Percentiles rank a stretch among this genome's conserved stretches.
These are phyloP conservation scores for Psidium friedrichsthalianum DNA, from an alignment of 345 rosid species.

Conservation along the genomic window DNA sequence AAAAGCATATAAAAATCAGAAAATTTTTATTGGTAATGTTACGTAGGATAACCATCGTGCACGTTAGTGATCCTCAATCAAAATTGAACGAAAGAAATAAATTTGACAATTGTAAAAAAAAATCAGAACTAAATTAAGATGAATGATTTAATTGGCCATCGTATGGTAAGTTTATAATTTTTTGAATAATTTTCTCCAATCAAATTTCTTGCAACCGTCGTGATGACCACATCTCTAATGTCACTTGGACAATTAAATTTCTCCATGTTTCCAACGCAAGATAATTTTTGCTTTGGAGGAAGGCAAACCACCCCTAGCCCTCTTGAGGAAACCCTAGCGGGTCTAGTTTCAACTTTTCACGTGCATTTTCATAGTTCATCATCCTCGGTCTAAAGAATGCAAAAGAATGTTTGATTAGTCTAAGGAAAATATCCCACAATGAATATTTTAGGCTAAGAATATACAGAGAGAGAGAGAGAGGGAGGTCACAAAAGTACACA, in stretches of 20 bases:
- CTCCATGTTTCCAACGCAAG: not conserved
- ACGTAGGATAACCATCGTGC: no score
- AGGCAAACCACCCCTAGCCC: not conserved
- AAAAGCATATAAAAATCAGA: no score
- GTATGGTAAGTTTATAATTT: no score
- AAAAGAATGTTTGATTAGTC: not conserved
- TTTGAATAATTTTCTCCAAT: not conserved
- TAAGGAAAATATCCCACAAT: not conserved
- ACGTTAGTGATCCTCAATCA: no score
- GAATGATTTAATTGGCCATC: no score
- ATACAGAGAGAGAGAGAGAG: not conserved
- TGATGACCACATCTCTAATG: not conserved
- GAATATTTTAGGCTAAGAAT: not conserved
- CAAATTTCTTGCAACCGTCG: not conserved
- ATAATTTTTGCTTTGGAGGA: not conserved
- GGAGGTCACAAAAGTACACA: constrained; percentile 12
- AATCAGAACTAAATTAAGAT: no score
- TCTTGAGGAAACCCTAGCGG: not conserved
- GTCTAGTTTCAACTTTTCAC: not conserved
- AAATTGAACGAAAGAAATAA: no score
- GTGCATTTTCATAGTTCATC: not conserved
- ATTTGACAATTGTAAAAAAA: no score
- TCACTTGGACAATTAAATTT: not conserved
- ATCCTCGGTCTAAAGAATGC: not conserved
- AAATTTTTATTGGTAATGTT: no score